Percentiles rank a stretch among this genome's conserved stretches.
These are phyloP conservation scores for Agrostemma githago DNA, from an alignment of 148 eudicot genomes.

Conservation along the genomic window DNA sequence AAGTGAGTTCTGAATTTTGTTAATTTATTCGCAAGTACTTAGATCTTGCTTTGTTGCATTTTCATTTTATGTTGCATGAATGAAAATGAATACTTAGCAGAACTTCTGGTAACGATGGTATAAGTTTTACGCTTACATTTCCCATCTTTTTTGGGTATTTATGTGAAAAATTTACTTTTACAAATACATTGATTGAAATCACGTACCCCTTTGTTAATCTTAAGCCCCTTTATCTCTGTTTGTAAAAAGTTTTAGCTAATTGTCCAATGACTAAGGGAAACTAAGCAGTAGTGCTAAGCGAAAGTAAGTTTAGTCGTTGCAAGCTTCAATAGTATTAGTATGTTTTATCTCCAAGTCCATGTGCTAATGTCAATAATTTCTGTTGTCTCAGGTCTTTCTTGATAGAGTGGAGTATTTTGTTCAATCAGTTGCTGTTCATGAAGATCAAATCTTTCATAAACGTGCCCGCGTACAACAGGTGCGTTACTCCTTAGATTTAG, in stretches of 20 bases:
- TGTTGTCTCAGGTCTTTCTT: constrained; percentile 56
- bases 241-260: too few species aligned
- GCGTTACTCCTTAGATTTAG: constrained; percentile 2
- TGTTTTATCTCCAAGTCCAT: too few species aligned
- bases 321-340: too few species aligned
- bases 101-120: neutral
- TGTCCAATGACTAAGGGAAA: too few species aligned
- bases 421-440: constrained; percentile 84
- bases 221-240: too few species aligned
- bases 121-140: neutral
- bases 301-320: too few species aligned
- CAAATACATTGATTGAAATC: too few species aligned
- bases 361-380: constrained; percentile 13
- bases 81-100: neutral
- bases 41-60: neutral
- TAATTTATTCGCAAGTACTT: neutral
- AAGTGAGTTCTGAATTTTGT: constrained; percentile 60
- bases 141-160: neutral
- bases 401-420: constrained; percentile 91
- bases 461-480: constrained; percentile 91
- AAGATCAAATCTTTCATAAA: constrained; percentile 91
- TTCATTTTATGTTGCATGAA: neutral
- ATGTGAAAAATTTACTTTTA: too few species aligned
- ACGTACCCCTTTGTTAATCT: too few species aligned
- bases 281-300: too few species aligned